Evolutionary conservation across 1,284 basidiomycete species (phyloP).

Genomic region (Ceratobasidium sp.): DNA sequence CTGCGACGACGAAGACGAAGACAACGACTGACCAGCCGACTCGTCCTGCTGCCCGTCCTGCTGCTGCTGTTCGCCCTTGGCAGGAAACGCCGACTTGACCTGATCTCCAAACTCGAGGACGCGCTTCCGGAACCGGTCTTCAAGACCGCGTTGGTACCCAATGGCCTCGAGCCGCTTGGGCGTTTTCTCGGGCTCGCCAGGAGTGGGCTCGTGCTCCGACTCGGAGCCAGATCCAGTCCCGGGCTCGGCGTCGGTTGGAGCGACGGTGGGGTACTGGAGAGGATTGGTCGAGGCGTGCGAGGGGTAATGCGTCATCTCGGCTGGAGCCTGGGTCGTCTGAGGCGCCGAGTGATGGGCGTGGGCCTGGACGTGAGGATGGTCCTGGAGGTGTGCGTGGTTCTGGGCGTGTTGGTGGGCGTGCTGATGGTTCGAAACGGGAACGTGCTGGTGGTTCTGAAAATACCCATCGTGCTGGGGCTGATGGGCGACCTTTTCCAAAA

Average conservation of each 20-base stretch:
- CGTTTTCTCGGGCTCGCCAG: neutral
- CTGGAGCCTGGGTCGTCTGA: too few relatives aligned
- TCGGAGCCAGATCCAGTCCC: neutral
- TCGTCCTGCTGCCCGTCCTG: too few relatives aligned
- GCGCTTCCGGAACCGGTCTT: neutral
- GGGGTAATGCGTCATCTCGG: too few relatives aligned
- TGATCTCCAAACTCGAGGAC: neutral
- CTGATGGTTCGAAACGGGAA: neutral
- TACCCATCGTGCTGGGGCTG: too few relatives aligned
- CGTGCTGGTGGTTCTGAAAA: neutral
- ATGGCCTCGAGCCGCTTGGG: neutral
- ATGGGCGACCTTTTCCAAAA: too few relatives aligned
- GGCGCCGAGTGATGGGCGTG: too few relatives aligned
- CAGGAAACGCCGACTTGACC: neutral
- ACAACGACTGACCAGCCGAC: too few relatives aligned
- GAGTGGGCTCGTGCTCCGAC: neutral
- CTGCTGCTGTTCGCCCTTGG: too few relatives aligned
- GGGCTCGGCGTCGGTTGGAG: neutral
- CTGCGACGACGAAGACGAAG: too few relatives aligned
- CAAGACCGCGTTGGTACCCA: constrained; percentile 5
- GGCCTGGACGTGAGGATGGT: neutral
- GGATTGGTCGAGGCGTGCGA: neutral
- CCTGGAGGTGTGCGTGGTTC: too few relatives aligned
- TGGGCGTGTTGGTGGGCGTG: neutral
- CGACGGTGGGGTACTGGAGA: neutral